Conservation (phyloP, 306 rosid genomes). For the Cucurbita ficifolia region DNA sequence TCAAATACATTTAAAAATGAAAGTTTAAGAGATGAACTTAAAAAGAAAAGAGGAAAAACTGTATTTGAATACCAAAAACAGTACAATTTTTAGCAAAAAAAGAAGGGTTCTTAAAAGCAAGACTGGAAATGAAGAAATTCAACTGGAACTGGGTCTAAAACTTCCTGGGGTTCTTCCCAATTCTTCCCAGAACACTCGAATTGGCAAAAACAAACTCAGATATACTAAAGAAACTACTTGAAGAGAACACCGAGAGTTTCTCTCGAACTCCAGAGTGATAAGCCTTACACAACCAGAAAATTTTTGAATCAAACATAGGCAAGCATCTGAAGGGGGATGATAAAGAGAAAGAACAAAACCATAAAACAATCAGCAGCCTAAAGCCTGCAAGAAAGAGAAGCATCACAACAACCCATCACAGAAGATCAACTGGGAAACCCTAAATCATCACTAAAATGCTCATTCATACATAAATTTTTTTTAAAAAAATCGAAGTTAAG, state of each 20-base stretch:
- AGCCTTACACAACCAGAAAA: background rate
- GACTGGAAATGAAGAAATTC: background rate
- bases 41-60: background rate
- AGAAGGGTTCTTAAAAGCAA: background rate
- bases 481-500: background rate
- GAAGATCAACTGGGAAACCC: background rate
- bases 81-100: background rate
- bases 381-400: background rate
- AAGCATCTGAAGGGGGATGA: background rate
- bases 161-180: background rate
- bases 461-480: background rate
- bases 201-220: background rate
- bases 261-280: background rate
- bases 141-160: background rate
- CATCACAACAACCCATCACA: conserved; percentile 1
- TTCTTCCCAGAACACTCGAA: background rate
- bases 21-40: background rate
- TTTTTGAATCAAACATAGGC: background rate
- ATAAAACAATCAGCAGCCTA: background rate
- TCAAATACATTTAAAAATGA: background rate
- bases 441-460: background rate
- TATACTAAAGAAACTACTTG: background rate
- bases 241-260: background rate
- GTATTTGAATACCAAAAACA: background rate
- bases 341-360: background rate